Conservation (phyloP, 768 basidiomycete genomes). For the Xerocomellus amylosporus region DNA sequence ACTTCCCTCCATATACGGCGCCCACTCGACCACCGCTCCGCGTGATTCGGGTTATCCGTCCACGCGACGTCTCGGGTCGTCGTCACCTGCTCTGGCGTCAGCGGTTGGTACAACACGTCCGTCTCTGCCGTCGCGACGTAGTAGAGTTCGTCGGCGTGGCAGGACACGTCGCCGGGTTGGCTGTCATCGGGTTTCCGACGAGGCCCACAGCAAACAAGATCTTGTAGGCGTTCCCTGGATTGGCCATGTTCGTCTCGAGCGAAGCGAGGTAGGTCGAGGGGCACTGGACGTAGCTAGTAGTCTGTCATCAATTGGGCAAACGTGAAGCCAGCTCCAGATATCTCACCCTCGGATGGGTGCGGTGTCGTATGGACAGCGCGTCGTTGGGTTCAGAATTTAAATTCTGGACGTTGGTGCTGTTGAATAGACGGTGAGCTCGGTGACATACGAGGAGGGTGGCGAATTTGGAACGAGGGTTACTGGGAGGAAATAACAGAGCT, state of each 20-base stretch:
- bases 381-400: slow-evolving; percentile 6
- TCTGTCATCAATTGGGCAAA: slow-evolving; percentile 7
- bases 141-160: slow-evolving; percentile 13
- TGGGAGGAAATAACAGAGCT: slow-evolving; percentile 13
- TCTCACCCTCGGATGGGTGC: neutral
- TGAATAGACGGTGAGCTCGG: slow-evolving; percentile 2
- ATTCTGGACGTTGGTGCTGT: neutral
- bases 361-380: slow-evolving; percentile 11
- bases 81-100: neutral
- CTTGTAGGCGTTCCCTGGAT: slow-evolving; percentile 12
- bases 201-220: slow-evolving; percentile 1
- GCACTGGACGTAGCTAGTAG: slow-evolving; percentile 4
- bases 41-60: slow-evolving; percentile 11
- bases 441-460: slow-evolving; percentile 1
- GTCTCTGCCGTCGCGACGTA: slow-evolving; percentile 10
- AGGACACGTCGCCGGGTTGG: slow-evolving; percentile 4
- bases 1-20: slow-evolving; percentile 7
- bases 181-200: slow-evolving; percentile 6
- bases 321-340: slow-evolving; percentile 8
- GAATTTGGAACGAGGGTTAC: slow-evolving; percentile 3
- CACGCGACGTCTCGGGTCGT: slow-evolving; percentile 1
- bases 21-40: slow-evolving; percentile 2
- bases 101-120: slow-evolving; percentile 10
- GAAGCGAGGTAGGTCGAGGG: slow-evolving; percentile 7
- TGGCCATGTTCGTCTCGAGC: slow-evolving; percentile 12